Evolutionary conservation across 495 filamentous ascomycete genomes (phyloP).

Genomic region (Apiosordaria backusii): DNA sequence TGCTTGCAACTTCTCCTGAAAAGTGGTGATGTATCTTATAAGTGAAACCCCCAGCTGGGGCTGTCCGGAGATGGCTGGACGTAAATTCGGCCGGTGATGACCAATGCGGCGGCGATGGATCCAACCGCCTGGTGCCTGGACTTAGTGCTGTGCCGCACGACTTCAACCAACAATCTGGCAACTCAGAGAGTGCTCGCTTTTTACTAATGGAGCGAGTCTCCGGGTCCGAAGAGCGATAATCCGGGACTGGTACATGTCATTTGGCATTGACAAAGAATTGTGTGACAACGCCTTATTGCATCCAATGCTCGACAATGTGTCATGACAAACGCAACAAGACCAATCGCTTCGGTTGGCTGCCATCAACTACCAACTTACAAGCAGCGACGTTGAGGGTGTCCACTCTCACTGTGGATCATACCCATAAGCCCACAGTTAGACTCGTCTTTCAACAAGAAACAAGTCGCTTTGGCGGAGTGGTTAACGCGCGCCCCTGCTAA

Average conservation of each 20-base stretch:
- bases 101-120: neutral
- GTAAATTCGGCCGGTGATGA: neutral
- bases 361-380: neutral
- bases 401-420: neutral
- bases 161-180: neutral
- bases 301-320: too few relatives aligned
- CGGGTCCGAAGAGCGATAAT: neutral
- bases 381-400: neutral
- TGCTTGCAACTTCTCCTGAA: neutral
- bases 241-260: neutral
- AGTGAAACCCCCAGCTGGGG: neutral
- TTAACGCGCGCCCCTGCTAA: slow-evolving; percentile 22
- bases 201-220: neutral
- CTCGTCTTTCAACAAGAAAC: neutral
- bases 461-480: slow-evolving; percentile 19
- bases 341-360: neutral
- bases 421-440: neutral
- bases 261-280: too few relatives aligned
- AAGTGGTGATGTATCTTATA: neutral
- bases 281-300: too few relatives aligned
- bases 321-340: too few relatives aligned
- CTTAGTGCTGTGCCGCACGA: neutral
- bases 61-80: neutral
- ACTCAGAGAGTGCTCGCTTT: neutral
- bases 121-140: too few relatives aligned